Evolutionary conservation across 768 basidiomycete species (phyloP).

Genomic region (Boletus vinaceobasis): DNA sequence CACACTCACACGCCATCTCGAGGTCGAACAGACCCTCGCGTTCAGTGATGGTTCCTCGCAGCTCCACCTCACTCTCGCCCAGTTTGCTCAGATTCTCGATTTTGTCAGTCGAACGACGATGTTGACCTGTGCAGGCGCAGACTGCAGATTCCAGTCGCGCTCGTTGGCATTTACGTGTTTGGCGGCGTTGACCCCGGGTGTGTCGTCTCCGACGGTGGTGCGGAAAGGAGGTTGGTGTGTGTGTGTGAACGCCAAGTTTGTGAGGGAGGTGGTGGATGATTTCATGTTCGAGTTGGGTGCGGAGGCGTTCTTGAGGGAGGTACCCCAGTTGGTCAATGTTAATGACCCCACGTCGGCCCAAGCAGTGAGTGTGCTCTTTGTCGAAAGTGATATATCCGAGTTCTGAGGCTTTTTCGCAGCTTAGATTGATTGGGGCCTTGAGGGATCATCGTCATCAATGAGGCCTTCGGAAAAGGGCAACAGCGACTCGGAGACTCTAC

Average conservation of each 20-base stretch:
- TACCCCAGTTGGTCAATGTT: neutral
- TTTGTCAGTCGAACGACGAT: no score
- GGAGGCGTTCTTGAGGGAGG: constrained; percentile 6
- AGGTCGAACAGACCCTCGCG: no score
- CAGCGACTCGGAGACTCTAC: neutral
- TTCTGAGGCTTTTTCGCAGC: neutral
- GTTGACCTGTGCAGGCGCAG: no score
- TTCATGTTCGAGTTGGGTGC: constrained; percentile 9
- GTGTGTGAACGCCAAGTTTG: neutral
- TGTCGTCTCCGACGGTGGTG: no score
- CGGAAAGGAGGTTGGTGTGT: neutral
- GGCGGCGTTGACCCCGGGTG: no score
- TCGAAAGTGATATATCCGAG: neutral
- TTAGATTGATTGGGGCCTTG: neutral
- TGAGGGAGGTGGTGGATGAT: neutral
- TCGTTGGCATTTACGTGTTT: no score
- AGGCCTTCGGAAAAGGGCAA: neutral
- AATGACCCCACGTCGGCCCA: neutral
- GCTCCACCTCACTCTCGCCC: no score
- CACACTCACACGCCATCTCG: no score
- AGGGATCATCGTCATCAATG: neutral
- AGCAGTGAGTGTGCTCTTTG: constrained; percentile 2
- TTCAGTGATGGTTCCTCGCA: no score
- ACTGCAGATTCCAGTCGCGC: no score
- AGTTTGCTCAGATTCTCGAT: no score